Evolutionary conservation across 1,139 yeast genomes (phyloP).

Genomic region (Zygotorulaspora mrakii): DNA sequence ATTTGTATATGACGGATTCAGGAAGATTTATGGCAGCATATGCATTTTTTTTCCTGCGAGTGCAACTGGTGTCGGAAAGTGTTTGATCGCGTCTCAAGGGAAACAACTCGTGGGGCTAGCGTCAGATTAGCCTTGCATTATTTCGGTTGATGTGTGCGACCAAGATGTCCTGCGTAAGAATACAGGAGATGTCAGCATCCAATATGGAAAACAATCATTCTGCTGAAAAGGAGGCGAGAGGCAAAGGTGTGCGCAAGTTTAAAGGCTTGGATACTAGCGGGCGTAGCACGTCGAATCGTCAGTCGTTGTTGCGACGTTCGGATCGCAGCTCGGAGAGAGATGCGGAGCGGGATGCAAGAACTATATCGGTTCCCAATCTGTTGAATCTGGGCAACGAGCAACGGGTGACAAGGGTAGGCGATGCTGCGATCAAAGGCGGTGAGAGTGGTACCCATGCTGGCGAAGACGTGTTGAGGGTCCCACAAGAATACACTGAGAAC

Average conservation of each 20-base stretch:
- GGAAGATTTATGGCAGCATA: too few species aligned
- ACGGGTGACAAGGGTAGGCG: too few species aligned
- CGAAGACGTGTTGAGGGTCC: background rate
- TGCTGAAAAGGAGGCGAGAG: too few species aligned
- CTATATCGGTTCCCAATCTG: slow-evolving; percentile 15
- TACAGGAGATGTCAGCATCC: slow-evolving; percentile 10
- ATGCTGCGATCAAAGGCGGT: slow-evolving; percentile 4
- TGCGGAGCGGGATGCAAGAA: slow-evolving; percentile 6
- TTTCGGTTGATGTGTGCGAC: slow-evolving; percentile 14
- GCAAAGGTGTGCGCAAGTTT: background rate
- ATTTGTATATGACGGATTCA: too few species aligned
- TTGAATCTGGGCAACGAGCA: slow-evolving; percentile 10
- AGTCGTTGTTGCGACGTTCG: slow-evolving; percentile 1
- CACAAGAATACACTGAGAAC: too few species aligned
- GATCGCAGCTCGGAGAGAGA: background rate
- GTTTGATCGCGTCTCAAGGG: background rate
- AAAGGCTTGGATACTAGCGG: too few species aligned
- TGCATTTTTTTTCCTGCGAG: too few species aligned
- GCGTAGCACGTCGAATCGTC: slow-evolving; percentile 1
- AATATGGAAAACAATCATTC: background rate
- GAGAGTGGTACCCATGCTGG: background rate
- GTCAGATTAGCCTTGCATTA: background rate
- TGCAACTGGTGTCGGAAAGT: too few species aligned
- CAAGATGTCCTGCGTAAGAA: slow-evolving; percentile 11
- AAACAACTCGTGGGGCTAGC: background rate